phyloP scores from a whole-genome alignment of 1,284 basidiomycete species.

The Stereum hirsutum region DNA sequence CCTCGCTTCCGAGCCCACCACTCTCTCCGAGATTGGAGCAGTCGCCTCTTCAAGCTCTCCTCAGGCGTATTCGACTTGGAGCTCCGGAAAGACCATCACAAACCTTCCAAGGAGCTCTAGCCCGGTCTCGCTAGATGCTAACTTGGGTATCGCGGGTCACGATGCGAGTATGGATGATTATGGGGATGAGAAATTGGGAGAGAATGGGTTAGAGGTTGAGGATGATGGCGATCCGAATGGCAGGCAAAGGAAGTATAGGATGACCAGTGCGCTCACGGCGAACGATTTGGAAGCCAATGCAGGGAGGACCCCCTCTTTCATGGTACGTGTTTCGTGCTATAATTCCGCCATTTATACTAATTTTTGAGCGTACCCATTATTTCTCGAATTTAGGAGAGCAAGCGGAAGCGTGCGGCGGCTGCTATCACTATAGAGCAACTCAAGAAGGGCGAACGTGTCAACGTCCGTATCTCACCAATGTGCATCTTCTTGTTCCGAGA shows the following conservation, averaged over 20 bases:
- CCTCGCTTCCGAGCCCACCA: slow-evolving; percentile 22
- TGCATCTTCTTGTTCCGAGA: slow-evolving; percentile 59
- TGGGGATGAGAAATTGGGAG: slow-evolving; percentile 10
- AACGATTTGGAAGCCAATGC: slow-evolving; percentile 6
- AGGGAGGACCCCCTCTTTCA: too few species aligned
- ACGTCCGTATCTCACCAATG: slow-evolving; percentile 49
- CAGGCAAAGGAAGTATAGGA: background rate
- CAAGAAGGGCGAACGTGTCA: slow-evolving; percentile 50
- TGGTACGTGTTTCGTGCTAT: too few species aligned
- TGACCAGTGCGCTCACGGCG: too few species aligned
- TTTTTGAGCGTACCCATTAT: too few species aligned
- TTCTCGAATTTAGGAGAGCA: slow-evolving; percentile 7
- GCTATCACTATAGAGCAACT: slow-evolving; percentile 33
- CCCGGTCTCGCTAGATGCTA: slow-evolving; percentile 23
- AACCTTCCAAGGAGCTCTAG: slow-evolving; percentile 32
- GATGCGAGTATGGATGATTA: slow-evolving; percentile 16
- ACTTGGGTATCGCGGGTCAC: slow-evolving; percentile 10
- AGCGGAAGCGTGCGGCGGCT: slow-evolving; percentile 21
- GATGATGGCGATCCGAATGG: background rate
- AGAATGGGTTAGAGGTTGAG: slow-evolving; percentile 7
- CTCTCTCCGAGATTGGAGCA: slow-evolving; percentile 3
- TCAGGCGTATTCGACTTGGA: background rate
- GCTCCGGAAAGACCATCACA: slow-evolving; percentile 16
- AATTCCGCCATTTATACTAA: too few species aligned
- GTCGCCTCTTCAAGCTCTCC: background rate